Conservation (phyloP, 768 basidiomycete species). For the Mycena vulgaris region DNA sequence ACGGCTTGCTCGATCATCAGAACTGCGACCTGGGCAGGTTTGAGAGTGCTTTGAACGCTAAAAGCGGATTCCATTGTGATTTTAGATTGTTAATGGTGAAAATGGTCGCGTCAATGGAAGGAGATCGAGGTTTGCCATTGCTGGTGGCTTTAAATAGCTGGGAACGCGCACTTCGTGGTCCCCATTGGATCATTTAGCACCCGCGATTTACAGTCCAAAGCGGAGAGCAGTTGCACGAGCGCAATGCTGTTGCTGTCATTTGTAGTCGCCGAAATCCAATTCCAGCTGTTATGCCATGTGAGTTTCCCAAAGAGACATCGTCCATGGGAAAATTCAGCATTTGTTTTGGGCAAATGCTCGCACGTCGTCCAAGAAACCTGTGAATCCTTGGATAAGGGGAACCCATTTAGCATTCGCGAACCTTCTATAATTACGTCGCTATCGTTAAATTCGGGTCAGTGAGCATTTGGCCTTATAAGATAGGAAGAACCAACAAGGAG, state of each 20-base stretch:
- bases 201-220: neutral
- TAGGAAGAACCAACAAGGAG: neutral
- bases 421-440: too few species aligned
- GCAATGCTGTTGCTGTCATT: neutral
- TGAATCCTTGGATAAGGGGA: too few species aligned
- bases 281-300: too few species aligned
- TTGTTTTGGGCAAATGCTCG: neutral
- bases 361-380: neutral
- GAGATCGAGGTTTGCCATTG: too few species aligned
- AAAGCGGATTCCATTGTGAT: constrained; percentile 27
- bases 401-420: too few species aligned
- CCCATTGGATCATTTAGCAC: constrained; percentile 12
- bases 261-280: too few species aligned
- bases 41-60: constrained; percentile 60
- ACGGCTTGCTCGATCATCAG: constrained; percentile 71
- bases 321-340: neutral
- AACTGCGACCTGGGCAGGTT: constrained; percentile 70
- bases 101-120: neutral
- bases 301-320: too few species aligned
- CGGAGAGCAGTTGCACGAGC: too few species aligned
- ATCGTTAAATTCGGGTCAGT: neutral
- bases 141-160: neutral
- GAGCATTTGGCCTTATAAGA: constrained; percentile 10
- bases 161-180: neutral
- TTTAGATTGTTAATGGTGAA: neutral